Percentiles rank a stretch among this genome's conserved stretches.
Conservation (phyloP, 2,329 filamentous ascomycete species). For the Plectosphaerella sp. region DNA sequence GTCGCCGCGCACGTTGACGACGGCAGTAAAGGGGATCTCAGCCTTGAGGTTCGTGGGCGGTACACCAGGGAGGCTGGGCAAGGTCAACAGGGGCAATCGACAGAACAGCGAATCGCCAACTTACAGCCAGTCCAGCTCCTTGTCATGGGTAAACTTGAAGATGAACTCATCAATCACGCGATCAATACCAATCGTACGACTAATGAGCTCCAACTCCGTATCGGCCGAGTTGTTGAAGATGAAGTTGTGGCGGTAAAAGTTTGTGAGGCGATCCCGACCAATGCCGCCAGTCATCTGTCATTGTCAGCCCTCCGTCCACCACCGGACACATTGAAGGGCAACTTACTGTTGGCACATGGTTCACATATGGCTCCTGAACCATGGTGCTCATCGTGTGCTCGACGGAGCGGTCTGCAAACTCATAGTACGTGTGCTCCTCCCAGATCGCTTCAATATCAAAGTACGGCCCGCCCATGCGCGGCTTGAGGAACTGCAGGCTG, state of each 20-base stretch:
- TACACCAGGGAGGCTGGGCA: slow-evolving; percentile 43
- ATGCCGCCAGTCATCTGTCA: slow-evolving; percentile 60
- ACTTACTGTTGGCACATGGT: slow-evolving; percentile 62
- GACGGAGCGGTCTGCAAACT: slow-evolving; percentile 66
- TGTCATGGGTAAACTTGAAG: slow-evolving; percentile 59
- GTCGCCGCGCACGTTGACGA: slow-evolving; percentile 61
- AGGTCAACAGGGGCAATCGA: not conserved
- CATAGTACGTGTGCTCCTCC: slow-evolving; percentile 71
- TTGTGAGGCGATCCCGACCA: slow-evolving; percentile 56
- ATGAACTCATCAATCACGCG: slow-evolving; percentile 69
- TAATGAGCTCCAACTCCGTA: slow-evolving; percentile 63
- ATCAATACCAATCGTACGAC: slow-evolving; percentile 67
- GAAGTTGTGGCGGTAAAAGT: slow-evolving; percentile 71
- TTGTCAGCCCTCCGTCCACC: not conserved
- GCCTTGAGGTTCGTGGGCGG: slow-evolving; percentile 49
- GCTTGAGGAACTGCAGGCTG: slow-evolving; percentile 61
- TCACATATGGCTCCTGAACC: slow-evolving; percentile 75
- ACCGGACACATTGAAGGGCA: too few species aligned
- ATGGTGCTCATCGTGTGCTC: slow-evolving; percentile 76
- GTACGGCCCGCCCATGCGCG: slow-evolving; percentile 55
- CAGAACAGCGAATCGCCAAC: slow-evolving; percentile 17
- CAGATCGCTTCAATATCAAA: slow-evolving; percentile 75
- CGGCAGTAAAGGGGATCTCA: slow-evolving; percentile 55
- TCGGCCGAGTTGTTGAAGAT: slow-evolving; percentile 69
- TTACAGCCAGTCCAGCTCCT: slow-evolving; percentile 65